Conservation (phyloP, 352 stramenopile species). For the Saprolegnia diclina region DNA sequence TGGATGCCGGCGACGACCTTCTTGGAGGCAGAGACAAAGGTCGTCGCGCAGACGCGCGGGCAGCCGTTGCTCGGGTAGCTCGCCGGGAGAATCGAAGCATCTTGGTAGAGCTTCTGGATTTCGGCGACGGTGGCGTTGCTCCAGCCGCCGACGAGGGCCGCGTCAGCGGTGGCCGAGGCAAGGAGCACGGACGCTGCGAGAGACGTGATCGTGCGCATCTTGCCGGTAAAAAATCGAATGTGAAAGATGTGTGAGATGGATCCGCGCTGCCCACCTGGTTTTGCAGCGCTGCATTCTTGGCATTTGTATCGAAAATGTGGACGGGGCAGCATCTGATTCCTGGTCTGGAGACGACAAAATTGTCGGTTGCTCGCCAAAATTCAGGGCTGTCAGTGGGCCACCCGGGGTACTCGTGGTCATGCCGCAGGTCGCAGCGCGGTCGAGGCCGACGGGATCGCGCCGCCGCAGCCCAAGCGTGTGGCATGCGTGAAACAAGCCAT, state of each 20-base stretch:
- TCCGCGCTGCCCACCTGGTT: too few relatives aligned
- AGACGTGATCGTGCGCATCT: not conserved
- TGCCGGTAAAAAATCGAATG: not conserved
- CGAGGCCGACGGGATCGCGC: too few relatives aligned
- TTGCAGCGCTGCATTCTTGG: too few relatives aligned
- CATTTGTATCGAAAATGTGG: too few relatives aligned
- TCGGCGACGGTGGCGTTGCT: slow-evolving; percentile 5
- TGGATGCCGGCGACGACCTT: slow-evolving; percentile 52
- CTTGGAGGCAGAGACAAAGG: slow-evolving; percentile 35
- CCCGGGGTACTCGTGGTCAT: too few relatives aligned
- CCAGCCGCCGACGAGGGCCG: slow-evolving; percentile 1
- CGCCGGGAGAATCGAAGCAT: not conserved
- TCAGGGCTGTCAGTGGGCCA: too few relatives aligned
- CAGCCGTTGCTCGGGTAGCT: not conserved
- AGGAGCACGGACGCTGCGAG: not conserved
- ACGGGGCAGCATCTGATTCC: too few relatives aligned
- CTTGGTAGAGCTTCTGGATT: not conserved
- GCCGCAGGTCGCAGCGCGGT: too few relatives aligned
- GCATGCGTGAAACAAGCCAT: too few relatives aligned
- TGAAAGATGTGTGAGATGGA: not conserved
- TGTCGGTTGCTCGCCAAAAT: too few relatives aligned
- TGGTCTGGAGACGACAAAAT: too few relatives aligned
- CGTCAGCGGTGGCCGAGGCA: not conserved
- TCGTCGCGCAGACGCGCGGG: slow-evolving; percentile 36
- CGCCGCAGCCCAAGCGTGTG: not conserved